Base-by-base conservation (phyloP, 116 monocot species). In the Zostera marina region DNA sequence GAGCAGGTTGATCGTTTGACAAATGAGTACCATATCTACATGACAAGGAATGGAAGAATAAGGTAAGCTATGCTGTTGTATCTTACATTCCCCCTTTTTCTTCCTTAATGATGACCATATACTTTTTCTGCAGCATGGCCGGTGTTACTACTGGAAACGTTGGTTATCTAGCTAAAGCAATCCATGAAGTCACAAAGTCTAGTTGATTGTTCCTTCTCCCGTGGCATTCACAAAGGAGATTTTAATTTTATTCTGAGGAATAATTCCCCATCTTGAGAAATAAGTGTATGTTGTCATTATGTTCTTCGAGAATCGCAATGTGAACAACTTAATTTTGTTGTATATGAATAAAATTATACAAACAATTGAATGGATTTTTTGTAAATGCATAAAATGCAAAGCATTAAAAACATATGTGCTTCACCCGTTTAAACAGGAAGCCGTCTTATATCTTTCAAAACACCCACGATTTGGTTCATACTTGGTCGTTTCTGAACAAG, bases 1-100 rank as follows among this genome's bases (percentile, higher is more conserved):
- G 86, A 90, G 25, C 98, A 98, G 57, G 98, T 90, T 44, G 98
- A 98, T 71, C 70, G 83, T 2, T 65, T 98, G 68, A 98, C 83
- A 38, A 81, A 74, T 32, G 98, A 98, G 51, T 98, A 64, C 57
- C 98, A 86, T 63, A 98, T 98, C 23, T 90, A 98, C 58, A 83
- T 98, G 98, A 98, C 98, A 9, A 82, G 98, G 20, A 98, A 98
- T 58, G 98, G 98, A 44, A 75, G 90, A 64, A 98, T 90, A 68
- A 98, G 98, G 98, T 90, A 68, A 32, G 32, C 5, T 5, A 32
- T 32, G 32, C 32, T 32, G 32, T 32, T 5, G 5, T 32, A 32
- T 32, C 32, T 32, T 32, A 21, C 19, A 23, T 24, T 63, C n/a
- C 5, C 11, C 11, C 53, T 5, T n/a, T n/a, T n/a, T n/a, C 32